Conservation (phyloP, 176 grass and related monocot species). For the Otatea glauca region DNA sequence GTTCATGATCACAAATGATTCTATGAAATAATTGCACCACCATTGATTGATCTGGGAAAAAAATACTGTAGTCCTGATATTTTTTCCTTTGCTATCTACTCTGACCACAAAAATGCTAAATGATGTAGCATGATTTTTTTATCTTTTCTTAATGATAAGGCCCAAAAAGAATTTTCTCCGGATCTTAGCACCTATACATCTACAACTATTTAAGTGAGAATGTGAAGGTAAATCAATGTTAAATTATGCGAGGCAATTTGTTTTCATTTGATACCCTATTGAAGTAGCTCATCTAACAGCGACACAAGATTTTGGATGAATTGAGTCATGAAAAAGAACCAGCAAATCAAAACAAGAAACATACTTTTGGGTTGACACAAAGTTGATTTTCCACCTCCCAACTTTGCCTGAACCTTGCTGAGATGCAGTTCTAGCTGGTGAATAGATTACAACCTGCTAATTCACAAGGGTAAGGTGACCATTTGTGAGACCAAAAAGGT, state of each 20-base stretch:
- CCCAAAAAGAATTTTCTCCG: neutral
- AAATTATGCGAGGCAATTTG: neutral
- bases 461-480: slow-evolving; percentile 34
- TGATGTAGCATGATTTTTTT: neutral
- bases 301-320: neutral
- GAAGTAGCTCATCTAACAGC: neutral
- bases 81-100: neutral
- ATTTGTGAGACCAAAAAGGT: neutral
- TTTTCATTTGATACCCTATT: neutral
- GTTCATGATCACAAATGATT: no score
- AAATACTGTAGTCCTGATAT: no score
- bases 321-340: slow-evolving; percentile 18
- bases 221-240: neutral
- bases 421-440: slow-evolving; percentile 87
- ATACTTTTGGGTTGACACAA: slow-evolving; percentile 98
- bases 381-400: slow-evolving; percentile 96
- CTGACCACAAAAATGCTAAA: neutral
- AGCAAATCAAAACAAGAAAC: slow-evolving; percentile 38
- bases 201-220: neutral
- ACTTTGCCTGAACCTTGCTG: slow-evolving; percentile 98
- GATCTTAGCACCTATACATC: neutral
- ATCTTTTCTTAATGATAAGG: neutral
- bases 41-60: no score
- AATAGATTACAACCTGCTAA: slow-evolving; percentile 90
- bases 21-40: no score